Base-by-base conservation (phyloP, 257 asterid species). In the Henckelia pumila region DNA sequence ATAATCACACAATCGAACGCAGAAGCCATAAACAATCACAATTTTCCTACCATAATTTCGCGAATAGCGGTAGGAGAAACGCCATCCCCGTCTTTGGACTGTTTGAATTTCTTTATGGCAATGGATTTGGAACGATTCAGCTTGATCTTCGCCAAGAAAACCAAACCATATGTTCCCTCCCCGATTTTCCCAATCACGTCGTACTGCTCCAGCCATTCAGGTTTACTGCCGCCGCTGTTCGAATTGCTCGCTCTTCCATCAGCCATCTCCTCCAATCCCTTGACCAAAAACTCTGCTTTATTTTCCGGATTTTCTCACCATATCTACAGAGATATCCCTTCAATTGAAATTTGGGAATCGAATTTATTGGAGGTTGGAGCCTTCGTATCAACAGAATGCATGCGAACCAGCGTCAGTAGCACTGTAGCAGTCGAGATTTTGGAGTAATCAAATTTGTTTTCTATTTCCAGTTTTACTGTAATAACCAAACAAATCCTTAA, bases 31-130 rank as follows among this genome's bases (percentile, higher is more conserved):
- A 23, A 29, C 8, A 16, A 14, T 5, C 53, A 44, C 53, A 44
- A 21, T 14, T 5, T 16, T 22, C 24, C 5, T 64, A 93, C 99
- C 99, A 93, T 93, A 66, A 93, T 93, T 84, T 93, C 99, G 23
- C 98, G 96, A 78, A 92, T 92, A 26, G 98, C 98, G n/a, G 97
- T 92, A 9, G 98, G 98, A 63, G 98, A 92, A 68, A 92, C 95
- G 68, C 98, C 97, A 68, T 92, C 98, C 2, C 98, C 98, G 13
- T 92, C 98, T 77, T 92, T 92, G 59, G 98, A 86, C 84, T 89
- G 98, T 93, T 92, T 93, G 88, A 93, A 93, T 72, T 90, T 93
- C 83, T 93, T 93, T 71, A 94, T 91, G 6, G 99, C 99, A 33
- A 94, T 88, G 52, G 96, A 80, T 83, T 88, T 91, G 63, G 88